Evolutionary conservation across 2,329 filamentous ascomycete species (phyloP).

Genomic region (Hymenoscyphus linearis): DNA sequence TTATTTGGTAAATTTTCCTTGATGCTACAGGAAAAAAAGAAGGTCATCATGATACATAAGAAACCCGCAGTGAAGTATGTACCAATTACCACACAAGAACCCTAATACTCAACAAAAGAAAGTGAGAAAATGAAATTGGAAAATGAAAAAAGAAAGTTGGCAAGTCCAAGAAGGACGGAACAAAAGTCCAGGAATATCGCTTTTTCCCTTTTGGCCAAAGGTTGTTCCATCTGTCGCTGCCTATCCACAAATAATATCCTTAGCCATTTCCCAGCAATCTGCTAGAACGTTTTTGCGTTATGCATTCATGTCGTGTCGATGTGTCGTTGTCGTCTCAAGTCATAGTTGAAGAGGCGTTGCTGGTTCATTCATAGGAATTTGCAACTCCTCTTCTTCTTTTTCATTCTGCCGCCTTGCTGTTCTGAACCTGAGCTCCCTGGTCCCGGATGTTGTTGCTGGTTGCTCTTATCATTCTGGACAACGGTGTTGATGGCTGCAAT

Average conservation of each 20-base stretch:
- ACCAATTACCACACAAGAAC: slow-evolving; percentile 16
- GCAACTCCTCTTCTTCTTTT: slow-evolving; percentile 86
- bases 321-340: slow-evolving; percentile 24
- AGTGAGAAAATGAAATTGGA: slow-evolving; percentile 13
- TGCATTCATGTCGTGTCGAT: slow-evolving; percentile 31
- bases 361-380: slow-evolving; percentile 57
- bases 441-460: slow-evolving; percentile 29
- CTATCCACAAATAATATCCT: slow-evolving; percentile 17
- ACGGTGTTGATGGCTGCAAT: slow-evolving; percentile 85
- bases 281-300: slow-evolving; percentile 24
- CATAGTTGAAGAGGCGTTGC: slow-evolving; percentile 10
- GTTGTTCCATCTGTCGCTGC: slow-evolving; percentile 11
- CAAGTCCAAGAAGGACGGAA: slow-evolving; percentile 11
- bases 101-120: slow-evolving; percentile 26
- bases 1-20: slow-evolving; percentile 37
- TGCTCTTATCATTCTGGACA: slow-evolving; percentile 72
- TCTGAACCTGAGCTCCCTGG: slow-evolving; percentile 16
- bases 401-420: slow-evolving; percentile 48
- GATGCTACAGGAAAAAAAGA: slow-evolving; percentile 33
- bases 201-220: slow-evolving; percentile 13
- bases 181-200: slow-evolving; percentile 18
- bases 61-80: slow-evolving; percentile 21
- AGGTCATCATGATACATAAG: slow-evolving; percentile 32
- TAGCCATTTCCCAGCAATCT: slow-evolving; percentile 17
- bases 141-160: neutral